phyloP scores from a whole-genome alignment of 257 asterid genomes.

The Solanum paucissectum region DNA sequence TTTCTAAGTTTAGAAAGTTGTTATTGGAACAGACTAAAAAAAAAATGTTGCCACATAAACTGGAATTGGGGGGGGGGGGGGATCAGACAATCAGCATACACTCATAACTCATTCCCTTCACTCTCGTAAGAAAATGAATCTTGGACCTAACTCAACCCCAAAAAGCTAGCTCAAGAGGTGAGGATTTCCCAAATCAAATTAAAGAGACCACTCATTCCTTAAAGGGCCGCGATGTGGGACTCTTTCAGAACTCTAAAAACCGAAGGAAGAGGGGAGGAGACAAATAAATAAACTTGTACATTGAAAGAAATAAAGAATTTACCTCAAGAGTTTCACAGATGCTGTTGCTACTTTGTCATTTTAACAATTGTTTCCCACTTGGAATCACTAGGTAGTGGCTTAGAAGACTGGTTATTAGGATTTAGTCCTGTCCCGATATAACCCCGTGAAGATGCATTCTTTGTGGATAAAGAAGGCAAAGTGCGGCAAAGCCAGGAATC shows the following conservation, averaged over 20 bases:
- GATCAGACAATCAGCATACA: background rate
- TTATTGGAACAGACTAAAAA: background rate
- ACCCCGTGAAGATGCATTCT: conserved; percentile 16
- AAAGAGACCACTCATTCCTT: background rate
- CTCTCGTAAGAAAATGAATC: background rate
- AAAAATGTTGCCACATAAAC: background rate
- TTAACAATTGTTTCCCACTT: conserved; percentile 61
- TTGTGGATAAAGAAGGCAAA: conserved; percentile 54
- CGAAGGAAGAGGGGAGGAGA: background rate
- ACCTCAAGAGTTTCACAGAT: conserved; percentile 35
- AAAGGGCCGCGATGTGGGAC: background rate
- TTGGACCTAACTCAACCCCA: background rate
- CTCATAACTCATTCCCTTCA: background rate
- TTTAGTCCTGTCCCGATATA: conserved; percentile 11
- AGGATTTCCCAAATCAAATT: background rate
- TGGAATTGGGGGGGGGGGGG: background rate
- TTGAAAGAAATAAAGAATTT: background rate
- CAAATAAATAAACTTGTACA: background rate
- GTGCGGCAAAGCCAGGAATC: conserved; percentile 89
- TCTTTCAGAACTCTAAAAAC: background rate
- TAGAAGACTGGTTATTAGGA: conserved; percentile 14
- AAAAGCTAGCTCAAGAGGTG: background rate
- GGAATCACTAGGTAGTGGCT: conserved; percentile 26
- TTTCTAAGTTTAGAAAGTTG: background rate
- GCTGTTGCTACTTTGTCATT: conserved; percentile 36